These are phyloP conservation scores for Amanita pseudoporphyria DNA, from an alignment of 768 basidiomycete species.

Conservation along the genomic window DNA sequence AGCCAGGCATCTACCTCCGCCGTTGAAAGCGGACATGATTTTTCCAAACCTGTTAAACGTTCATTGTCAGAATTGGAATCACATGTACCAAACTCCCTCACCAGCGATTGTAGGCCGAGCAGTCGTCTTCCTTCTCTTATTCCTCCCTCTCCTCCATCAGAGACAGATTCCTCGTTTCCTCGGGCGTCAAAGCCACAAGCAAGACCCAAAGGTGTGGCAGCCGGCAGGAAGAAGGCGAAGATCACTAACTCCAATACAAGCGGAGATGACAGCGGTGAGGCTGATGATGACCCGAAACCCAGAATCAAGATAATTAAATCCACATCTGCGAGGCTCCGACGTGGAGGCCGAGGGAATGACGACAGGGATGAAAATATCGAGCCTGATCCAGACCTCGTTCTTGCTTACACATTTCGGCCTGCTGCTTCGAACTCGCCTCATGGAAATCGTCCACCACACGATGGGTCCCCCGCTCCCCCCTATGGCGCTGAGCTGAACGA, in stretches of 20 bases:
- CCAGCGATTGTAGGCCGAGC: conserved; percentile 10
- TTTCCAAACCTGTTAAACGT: conserved; percentile 28
- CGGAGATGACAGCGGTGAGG: conserved; percentile 17
- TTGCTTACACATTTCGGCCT: conserved; percentile 21
- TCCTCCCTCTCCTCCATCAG: conserved; percentile 63
- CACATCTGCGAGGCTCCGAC: conserved; percentile 13
- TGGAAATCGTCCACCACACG: conserved; percentile 9
- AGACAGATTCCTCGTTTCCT: conserved; percentile 16
- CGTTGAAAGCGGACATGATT: conserved; percentile 15
- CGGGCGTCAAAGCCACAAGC: conserved; percentile 2
- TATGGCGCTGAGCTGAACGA: conserved; percentile 20
- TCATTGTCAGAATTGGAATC: conserved; percentile 25
- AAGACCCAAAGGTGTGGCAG: conserved; percentile 32
- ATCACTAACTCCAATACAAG: conserved; percentile 17
- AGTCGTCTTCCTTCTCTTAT: conserved; percentile 32
- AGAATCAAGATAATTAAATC: conserved; percentile 24
- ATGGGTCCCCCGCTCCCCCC: conserved; percentile 12
- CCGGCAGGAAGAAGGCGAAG: conserved; percentile 42
- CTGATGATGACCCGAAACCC: conserved; percentile 19
- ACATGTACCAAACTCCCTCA: conserved; percentile 15
- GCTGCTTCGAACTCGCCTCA: conserved; percentile 16
- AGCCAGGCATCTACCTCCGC: conserved; percentile 6
- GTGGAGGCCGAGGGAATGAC: conserved; percentile 13
- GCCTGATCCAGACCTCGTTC: conserved; percentile 25
- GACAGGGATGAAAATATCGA: conserved; percentile 18